Conservation (phyloP, 345 rosid genomes). For the Noccaea caerulescens region DNA sequence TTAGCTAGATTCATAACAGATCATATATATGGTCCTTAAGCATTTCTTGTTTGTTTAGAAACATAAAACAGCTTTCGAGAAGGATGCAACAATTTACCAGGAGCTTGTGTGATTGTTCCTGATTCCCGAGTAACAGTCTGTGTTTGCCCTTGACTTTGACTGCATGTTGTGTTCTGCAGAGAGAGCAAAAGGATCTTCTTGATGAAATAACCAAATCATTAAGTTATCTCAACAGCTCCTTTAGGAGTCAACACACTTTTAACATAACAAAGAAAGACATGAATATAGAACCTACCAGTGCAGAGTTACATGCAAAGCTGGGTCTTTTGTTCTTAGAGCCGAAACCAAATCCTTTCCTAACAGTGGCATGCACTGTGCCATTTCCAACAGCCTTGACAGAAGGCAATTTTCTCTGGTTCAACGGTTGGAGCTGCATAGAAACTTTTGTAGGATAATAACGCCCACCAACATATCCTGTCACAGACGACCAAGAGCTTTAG, state of each 20-base stretch:
- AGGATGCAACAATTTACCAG: slow-evolving; percentile 52
- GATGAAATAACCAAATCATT: neutral
- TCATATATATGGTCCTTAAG: neutral
- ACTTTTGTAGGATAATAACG: slow-evolving; percentile 19
- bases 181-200: slow-evolving; percentile 14
- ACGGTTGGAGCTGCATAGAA: slow-evolving; percentile 33
- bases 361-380: slow-evolving; percentile 29
- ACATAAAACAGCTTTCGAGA: slow-evolving; percentile 9
- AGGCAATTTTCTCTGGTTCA: slow-evolving; percentile 15
- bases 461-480: slow-evolving; percentile 28
- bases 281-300: slow-evolving; percentile 46
- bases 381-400: slow-evolving; percentile 32
- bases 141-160: slow-evolving; percentile 71
- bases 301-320: slow-evolving; percentile 45
- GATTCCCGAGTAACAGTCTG: slow-evolving; percentile 73
- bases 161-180: slow-evolving; percentile 66
- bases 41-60: slow-evolving; percentile 14
- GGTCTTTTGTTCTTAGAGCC: slow-evolving; percentile 33
- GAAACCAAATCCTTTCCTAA: slow-evolving; percentile 19
- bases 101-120: slow-evolving; percentile 80
- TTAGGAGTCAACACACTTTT: neutral
- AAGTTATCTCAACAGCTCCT: neutral
- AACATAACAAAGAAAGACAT: neutral
- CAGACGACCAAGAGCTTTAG: neutral
- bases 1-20: slow-evolving; percentile 12